These are phyloP conservation scores for Letharia lupina DNA, from an alignment of 495 filamentous ascomycete species.

Conservation along the genomic window DNA sequence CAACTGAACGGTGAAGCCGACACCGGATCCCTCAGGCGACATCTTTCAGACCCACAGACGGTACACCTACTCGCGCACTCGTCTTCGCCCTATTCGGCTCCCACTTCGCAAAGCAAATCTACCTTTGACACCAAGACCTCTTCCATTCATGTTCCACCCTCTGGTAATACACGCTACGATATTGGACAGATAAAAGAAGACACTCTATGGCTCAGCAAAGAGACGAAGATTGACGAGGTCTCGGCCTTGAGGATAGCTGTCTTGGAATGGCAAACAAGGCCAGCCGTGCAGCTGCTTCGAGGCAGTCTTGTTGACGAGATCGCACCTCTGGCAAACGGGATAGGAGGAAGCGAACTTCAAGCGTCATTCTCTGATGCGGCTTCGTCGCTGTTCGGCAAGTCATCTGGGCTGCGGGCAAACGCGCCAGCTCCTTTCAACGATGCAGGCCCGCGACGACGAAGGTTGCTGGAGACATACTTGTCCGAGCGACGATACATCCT, in stretches of 20 bases:
- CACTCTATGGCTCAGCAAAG: constrained; percentile 72
- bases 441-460: constrained; percentile 47
- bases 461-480: constrained; percentile 60
- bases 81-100: constrained; percentile 52
- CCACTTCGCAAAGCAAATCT: constrained; percentile 50
- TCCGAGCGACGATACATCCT: constrained; percentile 57
- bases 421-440: constrained; percentile 33
- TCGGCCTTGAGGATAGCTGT: constrained; percentile 71
- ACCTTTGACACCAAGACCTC: constrained; percentile 83
- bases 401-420: constrained; percentile 31
- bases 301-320: constrained; percentile 61
- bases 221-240: constrained; percentile 69
- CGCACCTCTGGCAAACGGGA: constrained; percentile 56
- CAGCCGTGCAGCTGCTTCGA: constrained; percentile 53
- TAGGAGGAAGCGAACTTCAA: constrained; percentile 49
- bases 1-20: constrained; percentile 42
- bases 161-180: constrained; percentile 57
- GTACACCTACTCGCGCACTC: constrained; percentile 56
- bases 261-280: constrained; percentile 73
- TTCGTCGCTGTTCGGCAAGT: constrained; percentile 30
- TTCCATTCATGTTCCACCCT: constrained; percentile 76
- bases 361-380: constrained; percentile 41
- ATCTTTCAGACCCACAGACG: constrained; percentile 45
- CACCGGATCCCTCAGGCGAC: constrained; percentile 16
- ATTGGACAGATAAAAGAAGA: constrained; percentile 79